Evolutionary conservation across 2,329 filamentous ascomycete species (phyloP).

Genomic region (Ophiostoma himal-ulmi): DNA sequence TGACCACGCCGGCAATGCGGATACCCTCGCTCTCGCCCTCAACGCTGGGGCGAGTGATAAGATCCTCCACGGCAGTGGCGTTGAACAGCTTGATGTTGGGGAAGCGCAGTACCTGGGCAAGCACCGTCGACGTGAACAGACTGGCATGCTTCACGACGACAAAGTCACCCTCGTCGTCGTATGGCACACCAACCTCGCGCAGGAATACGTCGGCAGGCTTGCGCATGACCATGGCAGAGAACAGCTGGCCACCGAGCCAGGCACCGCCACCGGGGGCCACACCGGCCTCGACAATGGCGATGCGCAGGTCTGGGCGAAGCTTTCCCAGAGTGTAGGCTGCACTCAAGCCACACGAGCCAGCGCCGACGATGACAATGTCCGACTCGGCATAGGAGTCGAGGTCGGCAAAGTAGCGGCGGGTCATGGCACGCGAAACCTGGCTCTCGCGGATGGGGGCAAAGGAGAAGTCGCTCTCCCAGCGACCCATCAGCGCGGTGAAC

Average conservation of each 20-base stretch:
- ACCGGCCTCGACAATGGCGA: slow-evolving; percentile 82
- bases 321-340: slow-evolving; percentile 79
- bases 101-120: slow-evolving; percentile 76
- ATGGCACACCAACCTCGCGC: slow-evolving; percentile 72
- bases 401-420: slow-evolving; percentile 84
- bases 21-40: slow-evolving; percentile 45
- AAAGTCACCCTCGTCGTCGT: slow-evolving; percentile 80
- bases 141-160: slow-evolving; percentile 93
- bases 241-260: slow-evolving; percentile 90
- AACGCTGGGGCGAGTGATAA: slow-evolving; percentile 64
- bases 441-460: slow-evolving; percentile 87
- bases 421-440: slow-evolving; percentile 91
- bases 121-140: slow-evolving; percentile 81
- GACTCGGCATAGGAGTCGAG: slow-evolving; percentile 85
- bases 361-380: slow-evolving; percentile 89
- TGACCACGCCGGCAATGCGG: slow-evolving; percentile 81
- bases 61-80: slow-evolving; percentile 83
- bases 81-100: slow-evolving; percentile 97
- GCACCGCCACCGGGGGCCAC: slow-evolving; percentile 84
- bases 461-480: slow-evolving; percentile 75
- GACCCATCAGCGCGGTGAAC: slow-evolving; percentile 48
- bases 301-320: slow-evolving; percentile 81
- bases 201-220: slow-evolving; percentile 86
- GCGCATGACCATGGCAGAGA: slow-evolving; percentile 92
- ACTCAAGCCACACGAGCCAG: slow-evolving; percentile 75